Evolutionary conservation across 2,329 filamentous ascomycete genomes (phyloP).

Genomic region (Arthrocladium fulminans): DNA sequence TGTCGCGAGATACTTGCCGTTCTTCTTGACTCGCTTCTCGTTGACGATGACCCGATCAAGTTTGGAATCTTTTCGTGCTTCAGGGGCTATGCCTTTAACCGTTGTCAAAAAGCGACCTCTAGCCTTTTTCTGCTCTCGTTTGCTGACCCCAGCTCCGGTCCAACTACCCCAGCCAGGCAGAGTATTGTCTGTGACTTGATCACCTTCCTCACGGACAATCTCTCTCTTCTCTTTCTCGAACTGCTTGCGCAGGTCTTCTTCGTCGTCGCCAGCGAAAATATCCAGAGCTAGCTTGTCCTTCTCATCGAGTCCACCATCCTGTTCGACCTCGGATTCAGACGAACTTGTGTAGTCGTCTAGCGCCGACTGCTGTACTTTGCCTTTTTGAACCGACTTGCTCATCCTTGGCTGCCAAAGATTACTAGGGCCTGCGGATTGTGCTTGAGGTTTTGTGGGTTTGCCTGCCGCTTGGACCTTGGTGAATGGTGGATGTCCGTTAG

Average conservation of each 20-base stretch:
- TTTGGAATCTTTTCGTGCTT: constrained; percentile 72
- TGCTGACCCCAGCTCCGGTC: constrained; percentile 74
- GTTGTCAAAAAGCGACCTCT: constrained; percentile 41
- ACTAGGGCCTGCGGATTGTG: neutral
- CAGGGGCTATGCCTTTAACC: constrained; percentile 61
- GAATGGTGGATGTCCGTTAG: neutral
- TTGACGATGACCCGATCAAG: constrained; percentile 81
- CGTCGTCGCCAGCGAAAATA: constrained; percentile 63
- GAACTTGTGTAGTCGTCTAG: constrained; percentile 22
- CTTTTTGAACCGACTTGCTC: neutral
- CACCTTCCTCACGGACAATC: constrained; percentile 64
- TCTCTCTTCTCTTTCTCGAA: constrained; percentile 74
- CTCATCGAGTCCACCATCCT: constrained; percentile 31
- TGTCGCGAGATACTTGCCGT: constrained; percentile 75
- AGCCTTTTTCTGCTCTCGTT: constrained; percentile 51
- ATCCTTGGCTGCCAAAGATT: neutral
- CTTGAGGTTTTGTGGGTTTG: constrained; percentile 18
- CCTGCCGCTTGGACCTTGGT: neutral
- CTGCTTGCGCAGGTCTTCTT: constrained; percentile 66
- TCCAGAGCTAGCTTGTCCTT: constrained; percentile 60
- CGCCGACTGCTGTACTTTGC: neutral
- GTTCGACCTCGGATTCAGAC: constrained; percentile 34
- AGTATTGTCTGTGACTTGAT: constrained; percentile 73
- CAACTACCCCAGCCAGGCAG: constrained; percentile 91
- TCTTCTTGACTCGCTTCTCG: constrained; percentile 86